These are phyloP conservation scores for Quercus rubra DNA, from an alignment of 306 rosid genomes.

Conservation along the genomic window DNA sequence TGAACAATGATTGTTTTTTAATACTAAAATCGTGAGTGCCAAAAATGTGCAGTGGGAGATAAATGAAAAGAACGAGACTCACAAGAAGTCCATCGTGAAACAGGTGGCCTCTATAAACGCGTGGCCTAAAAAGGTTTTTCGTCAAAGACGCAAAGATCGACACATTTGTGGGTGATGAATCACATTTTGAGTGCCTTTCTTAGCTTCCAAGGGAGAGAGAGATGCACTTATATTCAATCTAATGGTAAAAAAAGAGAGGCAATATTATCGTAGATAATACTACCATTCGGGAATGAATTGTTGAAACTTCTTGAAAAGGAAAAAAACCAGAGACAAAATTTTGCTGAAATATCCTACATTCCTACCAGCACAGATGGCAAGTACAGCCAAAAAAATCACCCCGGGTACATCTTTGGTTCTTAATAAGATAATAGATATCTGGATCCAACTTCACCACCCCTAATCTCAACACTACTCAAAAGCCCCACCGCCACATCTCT, in stretches of 20 bases:
- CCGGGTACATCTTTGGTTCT: constrained; percentile 14
- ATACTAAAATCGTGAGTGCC: no score
- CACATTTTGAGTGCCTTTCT: neutral
- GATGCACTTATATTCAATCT: no score
- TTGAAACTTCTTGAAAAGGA: neutral
- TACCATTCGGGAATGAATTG: neutral
- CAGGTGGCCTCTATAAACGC: neutral
- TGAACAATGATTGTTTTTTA: no score
- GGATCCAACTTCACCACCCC: constrained; percentile 26
- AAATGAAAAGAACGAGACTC: neutral
- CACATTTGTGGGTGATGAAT: neutral
- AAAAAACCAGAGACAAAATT: constrained; percentile 17
- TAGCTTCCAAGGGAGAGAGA: neutral
- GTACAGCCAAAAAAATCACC: constrained; percentile 17
- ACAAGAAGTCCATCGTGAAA: neutral
- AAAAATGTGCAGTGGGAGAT: neutral
- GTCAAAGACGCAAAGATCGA: neutral
- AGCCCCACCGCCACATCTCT: constrained; percentile 42
- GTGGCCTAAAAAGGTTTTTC: neutral
- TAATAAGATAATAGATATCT: constrained; percentile 31
- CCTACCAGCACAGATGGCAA: neutral
- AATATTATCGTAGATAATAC: no score
- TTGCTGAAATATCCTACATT: constrained; percentile 14
- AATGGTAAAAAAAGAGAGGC: no score
- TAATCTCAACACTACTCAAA: constrained; percentile 13